Conservation (phyloP, 2,329 filamentous ascomycete species). For the Cercospora sp. region DNA sequence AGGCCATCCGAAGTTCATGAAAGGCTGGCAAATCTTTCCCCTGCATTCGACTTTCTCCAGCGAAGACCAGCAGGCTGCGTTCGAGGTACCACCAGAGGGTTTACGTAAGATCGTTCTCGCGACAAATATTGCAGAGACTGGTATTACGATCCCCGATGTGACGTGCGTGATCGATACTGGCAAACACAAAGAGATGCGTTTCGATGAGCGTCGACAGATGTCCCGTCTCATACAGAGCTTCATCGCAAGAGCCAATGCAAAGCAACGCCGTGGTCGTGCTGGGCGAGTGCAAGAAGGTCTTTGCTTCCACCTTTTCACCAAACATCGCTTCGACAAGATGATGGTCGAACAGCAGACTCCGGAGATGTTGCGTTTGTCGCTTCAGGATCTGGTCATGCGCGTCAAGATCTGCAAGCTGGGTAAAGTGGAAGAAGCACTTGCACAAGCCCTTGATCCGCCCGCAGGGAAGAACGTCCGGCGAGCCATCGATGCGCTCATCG, state of each 20-base stretch:
- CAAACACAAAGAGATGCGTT: constrained; percentile 96
- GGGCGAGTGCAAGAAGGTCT: constrained; percentile 93
- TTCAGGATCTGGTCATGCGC: constrained; percentile 92
- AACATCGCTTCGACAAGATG: constrained; percentile 75
- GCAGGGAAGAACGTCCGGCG: constrained; percentile 89
- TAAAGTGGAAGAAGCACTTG: constrained; percentile 84
- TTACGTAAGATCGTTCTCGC: constrained; percentile 90
- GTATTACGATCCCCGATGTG: constrained; percentile 97
- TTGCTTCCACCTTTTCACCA: constrained; percentile 95
- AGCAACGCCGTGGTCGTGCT: constrained; percentile 88
- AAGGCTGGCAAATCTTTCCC: constrained; percentile 81
- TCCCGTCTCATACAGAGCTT: constrained; percentile 91
- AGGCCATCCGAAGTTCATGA: constrained; percentile 72
- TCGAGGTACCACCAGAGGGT: constrained; percentile 78
- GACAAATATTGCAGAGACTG: constrained; percentile 97
- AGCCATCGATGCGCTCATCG: constrained; percentile 87
- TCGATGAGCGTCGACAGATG: constrained; percentile 88
- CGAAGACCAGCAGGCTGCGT: constrained; percentile 93
- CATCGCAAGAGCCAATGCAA: constrained; percentile 92
- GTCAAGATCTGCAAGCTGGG: constrained; percentile 98
- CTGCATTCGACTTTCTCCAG: constrained; percentile 94
- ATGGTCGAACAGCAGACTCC: constrained; percentile 94
- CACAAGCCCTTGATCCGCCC: constrained; percentile 85
- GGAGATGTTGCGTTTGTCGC: constrained; percentile 88
- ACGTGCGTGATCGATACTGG: constrained; percentile 96